These are phyloP conservation scores for Meredithiella fracta DNA, from an alignment of 2,329 filamentous ascomycete genomes.

Conservation along the genomic window DNA sequence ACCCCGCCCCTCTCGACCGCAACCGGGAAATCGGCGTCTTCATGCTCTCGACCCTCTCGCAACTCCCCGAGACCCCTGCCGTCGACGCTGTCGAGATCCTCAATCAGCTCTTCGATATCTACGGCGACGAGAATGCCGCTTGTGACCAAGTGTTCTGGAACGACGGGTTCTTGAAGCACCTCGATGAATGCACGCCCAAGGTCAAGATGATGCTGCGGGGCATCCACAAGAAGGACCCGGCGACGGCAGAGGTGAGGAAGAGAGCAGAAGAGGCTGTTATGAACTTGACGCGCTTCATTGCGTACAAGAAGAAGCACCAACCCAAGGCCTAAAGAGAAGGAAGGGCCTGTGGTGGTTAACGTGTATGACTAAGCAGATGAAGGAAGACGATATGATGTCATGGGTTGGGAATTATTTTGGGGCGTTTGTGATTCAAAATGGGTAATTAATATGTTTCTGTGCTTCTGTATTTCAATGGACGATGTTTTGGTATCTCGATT, in stretches of 20 bases:
- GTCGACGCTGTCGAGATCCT: conserved; percentile 47
- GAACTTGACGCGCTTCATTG: conserved; percentile 45
- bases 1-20: conserved; percentile 33
- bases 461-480: not conserved
- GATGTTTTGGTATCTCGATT: not conserved
- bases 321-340: conserved; percentile 19
- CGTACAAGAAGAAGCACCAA: conserved; percentile 46
- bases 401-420: not conserved
- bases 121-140: conserved; percentile 40
- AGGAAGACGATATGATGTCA: not conserved
- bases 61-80: conserved; percentile 33
- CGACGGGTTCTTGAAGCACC: conserved; percentile 39
- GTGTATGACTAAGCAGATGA: not conserved
- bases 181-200: conserved; percentile 39
- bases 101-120: conserved; percentile 52
- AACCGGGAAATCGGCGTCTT: conserved; percentile 51
- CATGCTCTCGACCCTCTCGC: conserved; percentile 37
- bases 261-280: conserved; percentile 44
- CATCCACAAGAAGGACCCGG: conserved; percentile 38
- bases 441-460: not conserved
- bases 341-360: too few species aligned
- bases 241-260: conserved; percentile 36
- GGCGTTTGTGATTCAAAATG: conserved; percentile 1
- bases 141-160: conserved; percentile 51
- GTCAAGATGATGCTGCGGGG: conserved; percentile 39